These are phyloP conservation scores for Termitomyces sp. DNA, from an alignment of 768 basidiomycete genomes.

Conservation along the genomic window DNA sequence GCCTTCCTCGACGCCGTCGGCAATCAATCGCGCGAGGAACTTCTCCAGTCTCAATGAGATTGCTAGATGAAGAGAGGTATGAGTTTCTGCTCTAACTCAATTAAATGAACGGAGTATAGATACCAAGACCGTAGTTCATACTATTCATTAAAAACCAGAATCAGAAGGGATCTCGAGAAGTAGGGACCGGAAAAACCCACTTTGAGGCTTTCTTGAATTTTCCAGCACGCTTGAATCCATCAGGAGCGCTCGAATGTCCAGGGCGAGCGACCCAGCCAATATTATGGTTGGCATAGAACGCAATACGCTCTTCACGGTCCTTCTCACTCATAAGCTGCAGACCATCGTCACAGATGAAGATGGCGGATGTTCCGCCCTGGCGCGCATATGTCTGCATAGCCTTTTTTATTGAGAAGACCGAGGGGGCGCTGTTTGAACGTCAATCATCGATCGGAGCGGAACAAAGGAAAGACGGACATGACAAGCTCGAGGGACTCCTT, in stretches of 20 bases:
- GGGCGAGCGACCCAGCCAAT: slow-evolving; percentile 81
- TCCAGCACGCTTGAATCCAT: slow-evolving; percentile 88
- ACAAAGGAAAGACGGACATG: slow-evolving; percentile 42
- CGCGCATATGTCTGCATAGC: slow-evolving; percentile 85
- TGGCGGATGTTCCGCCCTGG: slow-evolving; percentile 71
- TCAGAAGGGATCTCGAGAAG: background rate
- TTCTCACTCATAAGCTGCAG: slow-evolving; percentile 61
- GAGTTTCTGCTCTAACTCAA: background rate
- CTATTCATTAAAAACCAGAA: slow-evolving; percentile 24
- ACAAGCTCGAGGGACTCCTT: slow-evolving; percentile 73
- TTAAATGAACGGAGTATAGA: background rate
- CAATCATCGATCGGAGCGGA: background rate
- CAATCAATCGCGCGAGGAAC: slow-evolving; percentile 41
- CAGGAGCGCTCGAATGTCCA: slow-evolving; percentile 58
- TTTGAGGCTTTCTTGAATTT: slow-evolving; percentile 83
- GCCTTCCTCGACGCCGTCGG: slow-evolving; percentile 34
- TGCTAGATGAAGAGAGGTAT: slow-evolving; percentile 15
- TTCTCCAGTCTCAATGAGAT: slow-evolving; percentile 59
- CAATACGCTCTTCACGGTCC: slow-evolving; percentile 57
- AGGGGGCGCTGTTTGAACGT: slow-evolving; percentile 44
- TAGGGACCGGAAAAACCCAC: slow-evolving; percentile 18
- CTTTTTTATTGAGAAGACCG: slow-evolving; percentile 74
- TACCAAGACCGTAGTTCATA: slow-evolving; percentile 71
- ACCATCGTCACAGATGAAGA: slow-evolving; percentile 83
- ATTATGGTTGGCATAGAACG: slow-evolving; percentile 77